Conservation (phyloP, 768 basidiomycete species). For the Lentinus tigrinus region DNA sequence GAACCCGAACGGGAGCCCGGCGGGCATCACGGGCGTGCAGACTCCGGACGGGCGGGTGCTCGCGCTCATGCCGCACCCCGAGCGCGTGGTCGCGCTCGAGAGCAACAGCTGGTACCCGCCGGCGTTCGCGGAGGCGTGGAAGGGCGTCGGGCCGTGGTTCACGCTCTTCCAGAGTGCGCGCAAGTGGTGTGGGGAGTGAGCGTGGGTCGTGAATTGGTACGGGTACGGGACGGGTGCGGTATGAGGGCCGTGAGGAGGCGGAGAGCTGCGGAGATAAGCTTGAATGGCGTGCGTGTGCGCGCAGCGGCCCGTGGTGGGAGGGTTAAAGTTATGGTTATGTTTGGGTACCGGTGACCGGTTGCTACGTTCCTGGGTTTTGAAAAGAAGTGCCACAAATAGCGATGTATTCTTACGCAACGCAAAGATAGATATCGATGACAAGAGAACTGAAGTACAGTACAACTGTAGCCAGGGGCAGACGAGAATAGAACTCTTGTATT, state of each 20-base stretch:
- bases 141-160: slow-evolving; percentile 90
- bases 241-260: background rate
- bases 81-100: slow-evolving; percentile 76
- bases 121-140: slow-evolving; percentile 56
- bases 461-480: no score
- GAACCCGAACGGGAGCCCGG: slow-evolving; percentile 84
- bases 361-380: background rate
- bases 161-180: slow-evolving; percentile 90
- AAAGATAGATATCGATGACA: background rate
- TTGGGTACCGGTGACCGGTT: background rate
- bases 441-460: no score
- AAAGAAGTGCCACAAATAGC: background rate
- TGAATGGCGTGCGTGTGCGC: no score
- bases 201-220: background rate
- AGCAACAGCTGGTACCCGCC: slow-evolving; percentile 92
- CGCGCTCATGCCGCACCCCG: slow-evolving; percentile 97
- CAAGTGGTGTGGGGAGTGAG: slow-evolving; percentile 46
- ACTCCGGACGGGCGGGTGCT: slow-evolving; percentile 87
- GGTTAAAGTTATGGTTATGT: background rate
- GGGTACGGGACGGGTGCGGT: background rate
- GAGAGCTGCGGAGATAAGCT: background rate
- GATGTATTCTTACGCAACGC: background rate
- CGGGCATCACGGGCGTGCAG: slow-evolving; percentile 86
- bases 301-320: no score
- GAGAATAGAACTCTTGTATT: no score